Percentiles rank a stretch among this genome's conserved stretches.
These are phyloP conservation scores for Diaporthe citri DNA, from an alignment of 2,329 filamentous ascomycete genomes.

Conservation along the genomic window DNA sequence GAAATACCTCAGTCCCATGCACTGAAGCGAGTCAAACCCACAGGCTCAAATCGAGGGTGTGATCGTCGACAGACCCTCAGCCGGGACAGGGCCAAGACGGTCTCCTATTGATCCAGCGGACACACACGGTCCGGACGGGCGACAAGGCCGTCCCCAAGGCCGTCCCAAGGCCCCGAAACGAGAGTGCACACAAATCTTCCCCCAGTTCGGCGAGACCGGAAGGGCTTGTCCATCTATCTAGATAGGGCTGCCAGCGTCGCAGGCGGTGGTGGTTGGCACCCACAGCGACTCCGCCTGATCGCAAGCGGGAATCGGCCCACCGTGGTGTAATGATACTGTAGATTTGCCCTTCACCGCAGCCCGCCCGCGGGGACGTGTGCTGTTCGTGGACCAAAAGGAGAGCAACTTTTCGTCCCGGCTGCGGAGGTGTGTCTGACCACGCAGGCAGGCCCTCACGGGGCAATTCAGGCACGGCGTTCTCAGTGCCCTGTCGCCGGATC, in stretches of 20 bases:
- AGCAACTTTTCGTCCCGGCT: conserved; percentile 42
- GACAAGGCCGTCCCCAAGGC: not conserved
- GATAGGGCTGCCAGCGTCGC: not conserved
- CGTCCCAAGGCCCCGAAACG: not conserved
- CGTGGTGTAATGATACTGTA: conserved; percentile 64
- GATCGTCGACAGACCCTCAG: not conserved
- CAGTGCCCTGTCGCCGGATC: not conserved
- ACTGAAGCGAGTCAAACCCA: not conserved
- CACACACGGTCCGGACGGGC: conserved; percentile 21
- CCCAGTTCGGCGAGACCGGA: conserved; percentile 27
- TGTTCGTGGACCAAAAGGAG: conserved; percentile 57
- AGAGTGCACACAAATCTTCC: not conserved
- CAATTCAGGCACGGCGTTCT: not conserved
- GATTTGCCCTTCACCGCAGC: conserved; percentile 72
- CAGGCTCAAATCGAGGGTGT: conserved; percentile 5
- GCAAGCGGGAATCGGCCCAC: conserved; percentile 75
- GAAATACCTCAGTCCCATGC: not conserved
- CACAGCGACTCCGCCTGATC: conserved; percentile 67
- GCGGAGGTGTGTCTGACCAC: not conserved
- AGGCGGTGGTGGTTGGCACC: conserved; percentile 55
- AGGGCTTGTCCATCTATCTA: not conserved
- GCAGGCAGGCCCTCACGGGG: not conserved
- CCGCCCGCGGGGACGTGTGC: conserved; percentile 63
- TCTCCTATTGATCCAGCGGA: conserved; percentile 16
- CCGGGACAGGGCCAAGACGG: not conserved